Percentiles rank a stretch among this genome's conserved stretches.
Conservation (phyloP, 176 grass and related monocot species). For the Phoenix dactylifera region DNA sequence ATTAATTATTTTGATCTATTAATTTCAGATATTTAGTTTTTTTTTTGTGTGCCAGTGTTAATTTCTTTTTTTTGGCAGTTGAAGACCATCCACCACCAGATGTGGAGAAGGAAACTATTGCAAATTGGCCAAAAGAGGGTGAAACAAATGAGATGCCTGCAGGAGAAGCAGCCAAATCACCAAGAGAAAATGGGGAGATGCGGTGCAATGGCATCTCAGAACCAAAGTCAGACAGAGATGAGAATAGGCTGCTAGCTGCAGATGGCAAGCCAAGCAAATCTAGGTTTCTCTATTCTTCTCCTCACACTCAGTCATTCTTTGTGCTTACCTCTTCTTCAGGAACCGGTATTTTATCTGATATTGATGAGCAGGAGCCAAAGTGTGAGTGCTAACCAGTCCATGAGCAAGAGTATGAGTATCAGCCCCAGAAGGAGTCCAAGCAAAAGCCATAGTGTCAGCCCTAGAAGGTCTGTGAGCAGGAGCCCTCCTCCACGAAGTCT, state of each 20-base stretch:
- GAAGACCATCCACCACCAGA: conserved; percentile 30
- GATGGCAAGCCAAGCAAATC: conserved; percentile 68
- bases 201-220: conserved; percentile 35
- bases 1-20: no score
- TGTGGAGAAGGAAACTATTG: conserved; percentile 40
- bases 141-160: conserved; percentile 29
- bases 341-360: conserved; percentile 48
- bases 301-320: conserved; percentile 46
- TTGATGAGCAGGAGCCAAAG: conserved; percentile 85
- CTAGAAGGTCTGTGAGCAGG: conserved; percentile 32
- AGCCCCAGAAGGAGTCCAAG: conserved; percentile 62
- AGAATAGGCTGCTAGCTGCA: conserved; percentile 23
- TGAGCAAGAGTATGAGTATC: conserved; percentile 98
- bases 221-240: conserved; percentile 38
- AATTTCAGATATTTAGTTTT: neutral
- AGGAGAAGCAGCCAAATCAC: conserved; percentile 32
- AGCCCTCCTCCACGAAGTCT: conserved; percentile 25
- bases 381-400: conserved; percentile 55
- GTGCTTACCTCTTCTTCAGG: conserved; percentile 38
- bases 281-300: conserved; percentile 57
- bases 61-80: conserved; percentile 20
- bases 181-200: conserved; percentile 59
- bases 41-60: neutral
- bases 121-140: conserved; percentile 28
- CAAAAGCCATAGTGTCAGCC: conserved; percentile 32